phyloP scores from a whole-genome alignment of 495 filamentous ascomycete genomes.

The Podospora pseudocomata region DNA sequence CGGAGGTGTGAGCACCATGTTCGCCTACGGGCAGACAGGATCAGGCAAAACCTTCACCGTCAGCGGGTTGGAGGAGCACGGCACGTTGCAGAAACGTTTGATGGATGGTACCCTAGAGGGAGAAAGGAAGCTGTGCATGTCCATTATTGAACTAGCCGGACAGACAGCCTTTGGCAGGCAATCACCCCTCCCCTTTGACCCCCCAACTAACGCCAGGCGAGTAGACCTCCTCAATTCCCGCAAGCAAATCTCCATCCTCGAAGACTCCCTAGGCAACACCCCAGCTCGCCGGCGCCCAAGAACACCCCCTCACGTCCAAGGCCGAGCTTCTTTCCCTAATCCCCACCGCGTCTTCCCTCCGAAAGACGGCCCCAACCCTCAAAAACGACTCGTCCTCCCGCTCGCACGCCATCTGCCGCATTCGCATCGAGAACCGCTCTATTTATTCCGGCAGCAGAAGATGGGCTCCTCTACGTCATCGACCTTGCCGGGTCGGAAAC shows the following conservation, averaged over 20 bases:
- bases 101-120: constrained; percentile 24
- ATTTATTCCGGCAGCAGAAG: constrained; percentile 13
- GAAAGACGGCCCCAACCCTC: constrained; percentile 25
- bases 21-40: constrained; percentile 48
- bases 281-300: constrained; percentile 25
- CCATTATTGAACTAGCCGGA: constrained; percentile 26
- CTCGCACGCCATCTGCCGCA: constrained; percentile 47
- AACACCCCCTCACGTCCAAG: constrained; percentile 20
- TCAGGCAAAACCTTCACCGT: constrained; percentile 49
- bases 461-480: constrained; percentile 44
- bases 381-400: constrained; percentile 48
- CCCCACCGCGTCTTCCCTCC: constrained; percentile 24
- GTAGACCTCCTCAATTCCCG: constrained; percentile 27
- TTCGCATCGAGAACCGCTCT: constrained; percentile 38
- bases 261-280: constrained; percentile 26
- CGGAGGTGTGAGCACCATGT: constrained; percentile 33
- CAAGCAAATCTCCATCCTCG: constrained; percentile 28
- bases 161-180: constrained; percentile 17
- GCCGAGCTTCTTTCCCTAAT: constrained; percentile 16
- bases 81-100: constrained; percentile 22
- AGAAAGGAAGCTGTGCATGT: constrained; percentile 22
- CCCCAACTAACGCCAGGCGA: not conserved
- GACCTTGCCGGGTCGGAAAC: constrained; percentile 49
- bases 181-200: not conserved
- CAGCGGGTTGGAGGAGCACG: constrained; percentile 21